Evolutionary conservation across 139 green algal genomes (phyloP).

Genomic region (Mesotaenium endlicherianum): DNA sequence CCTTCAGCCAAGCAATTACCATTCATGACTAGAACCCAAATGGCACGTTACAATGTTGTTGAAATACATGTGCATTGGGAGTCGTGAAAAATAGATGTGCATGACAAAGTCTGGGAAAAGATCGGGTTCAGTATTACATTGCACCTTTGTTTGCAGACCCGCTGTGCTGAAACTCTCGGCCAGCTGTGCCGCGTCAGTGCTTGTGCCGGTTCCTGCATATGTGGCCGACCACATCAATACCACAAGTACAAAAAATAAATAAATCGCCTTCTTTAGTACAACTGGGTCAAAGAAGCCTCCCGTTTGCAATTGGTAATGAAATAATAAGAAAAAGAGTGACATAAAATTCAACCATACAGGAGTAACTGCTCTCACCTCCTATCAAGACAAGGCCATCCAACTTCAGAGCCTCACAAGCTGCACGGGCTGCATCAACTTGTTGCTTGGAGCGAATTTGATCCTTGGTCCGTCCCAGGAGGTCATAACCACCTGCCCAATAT

Average conservation of each 20-base stretch:
- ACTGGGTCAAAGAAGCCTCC: too few relatives aligned
- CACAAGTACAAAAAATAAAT: not conserved
- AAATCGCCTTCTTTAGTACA: not conserved
- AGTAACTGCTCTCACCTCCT: conserved; percentile 54
- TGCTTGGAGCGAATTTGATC: not conserved
- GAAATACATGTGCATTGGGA: too few relatives aligned
- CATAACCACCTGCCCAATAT: conserved; percentile 14
- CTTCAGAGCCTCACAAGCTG: conserved; percentile 19
- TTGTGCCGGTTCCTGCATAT: conserved; percentile 53
- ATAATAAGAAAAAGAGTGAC: not conserved
- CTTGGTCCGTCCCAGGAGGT: conserved; percentile 1
- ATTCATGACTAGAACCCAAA: too few relatives aligned
- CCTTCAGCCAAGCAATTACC: too few relatives aligned
- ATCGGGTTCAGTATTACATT: too few relatives aligned
- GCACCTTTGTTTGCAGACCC: conserved; percentile 36
- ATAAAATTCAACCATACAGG: not conserved
- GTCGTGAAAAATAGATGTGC: too few relatives aligned
- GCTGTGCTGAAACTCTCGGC: conserved; percentile 50
- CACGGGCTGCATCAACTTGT: not conserved
- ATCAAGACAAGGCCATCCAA: conserved; percentile 65
- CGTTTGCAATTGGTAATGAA: too few relatives aligned
- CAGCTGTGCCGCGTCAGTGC: conserved; percentile 65
- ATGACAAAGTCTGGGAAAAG: too few relatives aligned
- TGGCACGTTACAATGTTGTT: too few relatives aligned
- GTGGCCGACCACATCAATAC: not conserved